phyloP scores from a whole-genome alignment of 805 yeast genomes.

The Kockiozyma suomiensis region DNA sequence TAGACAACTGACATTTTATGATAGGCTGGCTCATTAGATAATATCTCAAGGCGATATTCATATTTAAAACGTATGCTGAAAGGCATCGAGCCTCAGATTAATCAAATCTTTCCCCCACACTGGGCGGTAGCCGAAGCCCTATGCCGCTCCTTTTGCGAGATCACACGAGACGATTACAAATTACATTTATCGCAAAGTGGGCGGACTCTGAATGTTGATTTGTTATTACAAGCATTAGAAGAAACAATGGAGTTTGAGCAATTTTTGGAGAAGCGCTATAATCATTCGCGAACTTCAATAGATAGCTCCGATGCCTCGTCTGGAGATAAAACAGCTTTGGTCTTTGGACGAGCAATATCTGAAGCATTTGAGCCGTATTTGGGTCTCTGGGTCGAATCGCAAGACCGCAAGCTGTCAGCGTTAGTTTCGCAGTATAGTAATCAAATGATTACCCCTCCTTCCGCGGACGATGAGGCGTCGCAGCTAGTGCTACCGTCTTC shows the following conservation, averaged over 20 bases:
- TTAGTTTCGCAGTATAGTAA: slow-evolving; percentile 68
- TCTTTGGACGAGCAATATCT: slow-evolving; percentile 53
- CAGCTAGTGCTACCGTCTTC: slow-evolving; percentile 81
- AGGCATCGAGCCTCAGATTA: slow-evolving; percentile 56
- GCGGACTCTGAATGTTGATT: slow-evolving; percentile 56
- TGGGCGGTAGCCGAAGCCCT: slow-evolving; percentile 75
- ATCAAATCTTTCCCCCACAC: slow-evolving; percentile 60
- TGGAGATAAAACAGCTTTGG: slow-evolving; percentile 34
- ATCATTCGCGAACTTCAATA: slow-evolving; percentile 34
- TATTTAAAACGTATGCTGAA: slow-evolving; percentile 74
- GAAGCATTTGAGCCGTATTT: slow-evolving; percentile 83
- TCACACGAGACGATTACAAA: slow-evolving; percentile 68
- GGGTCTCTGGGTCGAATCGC: slow-evolving; percentile 82
- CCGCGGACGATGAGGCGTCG: slow-evolving; percentile 51
- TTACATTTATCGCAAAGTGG: slow-evolving; percentile 48
- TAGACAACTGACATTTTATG: neutral
- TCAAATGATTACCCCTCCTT: slow-evolving; percentile 55
- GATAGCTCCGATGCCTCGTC: slow-evolving; percentile 37
- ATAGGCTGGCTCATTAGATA: slow-evolving; percentile 86
- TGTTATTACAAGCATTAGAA: slow-evolving; percentile 68
- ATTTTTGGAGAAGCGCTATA: slow-evolving; percentile 63
- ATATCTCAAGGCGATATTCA: slow-evolving; percentile 75
- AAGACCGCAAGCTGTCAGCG: slow-evolving; percentile 62
- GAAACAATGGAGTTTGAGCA: slow-evolving; percentile 84
- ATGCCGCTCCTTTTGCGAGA: slow-evolving; percentile 62